A percentile compares a stretch with the other conserved stretches of the same genome.
Conservation (phyloP, 2,329 filamentous ascomycete genomes). For the Didymella arachidicola region DNA sequence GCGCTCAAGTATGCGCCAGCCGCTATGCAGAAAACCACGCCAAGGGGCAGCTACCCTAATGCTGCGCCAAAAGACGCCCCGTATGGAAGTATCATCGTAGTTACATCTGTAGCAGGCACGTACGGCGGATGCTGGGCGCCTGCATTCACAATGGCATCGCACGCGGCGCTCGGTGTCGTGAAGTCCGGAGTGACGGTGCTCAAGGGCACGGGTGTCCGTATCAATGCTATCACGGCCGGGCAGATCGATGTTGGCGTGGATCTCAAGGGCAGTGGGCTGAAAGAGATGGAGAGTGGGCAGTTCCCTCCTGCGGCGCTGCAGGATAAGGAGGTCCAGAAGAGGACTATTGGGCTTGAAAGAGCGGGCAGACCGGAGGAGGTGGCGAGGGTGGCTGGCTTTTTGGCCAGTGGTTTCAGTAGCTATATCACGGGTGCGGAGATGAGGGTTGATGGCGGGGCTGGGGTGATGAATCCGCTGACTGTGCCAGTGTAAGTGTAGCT, state of each 20-base stretch:
- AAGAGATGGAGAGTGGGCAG: slow-evolving; percentile 60
- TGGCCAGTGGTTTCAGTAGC: slow-evolving; percentile 68
- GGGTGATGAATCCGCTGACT: slow-evolving; percentile 51
- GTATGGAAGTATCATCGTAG: slow-evolving; percentile 71
- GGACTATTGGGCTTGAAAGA: slow-evolving; percentile 65
- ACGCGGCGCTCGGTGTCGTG: slow-evolving; percentile 69
- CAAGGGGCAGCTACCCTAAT: slow-evolving; percentile 65
- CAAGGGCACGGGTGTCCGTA: slow-evolving; percentile 65
- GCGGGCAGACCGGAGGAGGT: slow-evolving; percentile 66
- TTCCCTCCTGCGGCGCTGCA: slow-evolving; percentile 65
- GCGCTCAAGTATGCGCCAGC: slow-evolving; percentile 70
- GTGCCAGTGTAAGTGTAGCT: slow-evolving; percentile 41
- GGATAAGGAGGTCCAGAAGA: slow-evolving; percentile 57
- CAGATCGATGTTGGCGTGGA: slow-evolving; percentile 58
- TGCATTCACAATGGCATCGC: slow-evolving; percentile 66
- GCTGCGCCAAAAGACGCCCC: slow-evolving; percentile 66
- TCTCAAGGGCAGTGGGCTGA: slow-evolving; percentile 48
- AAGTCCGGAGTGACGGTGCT: slow-evolving; percentile 64
- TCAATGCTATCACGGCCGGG: slow-evolving; percentile 62
- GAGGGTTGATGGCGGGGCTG: slow-evolving; percentile 67
- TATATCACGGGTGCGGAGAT: slow-evolving; percentile 70
- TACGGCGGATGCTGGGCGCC: slow-evolving; percentile 68
- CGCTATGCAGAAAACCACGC: slow-evolving; percentile 67
- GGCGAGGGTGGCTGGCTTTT: slow-evolving; percentile 66
- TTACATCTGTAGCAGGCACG: slow-evolving; percentile 64